Percentiles rank a stretch among this genome's conserved stretches.
Conservation (phyloP, 192 early-diverging fungal species). For the Mycoemilia scoparia region DNA sequence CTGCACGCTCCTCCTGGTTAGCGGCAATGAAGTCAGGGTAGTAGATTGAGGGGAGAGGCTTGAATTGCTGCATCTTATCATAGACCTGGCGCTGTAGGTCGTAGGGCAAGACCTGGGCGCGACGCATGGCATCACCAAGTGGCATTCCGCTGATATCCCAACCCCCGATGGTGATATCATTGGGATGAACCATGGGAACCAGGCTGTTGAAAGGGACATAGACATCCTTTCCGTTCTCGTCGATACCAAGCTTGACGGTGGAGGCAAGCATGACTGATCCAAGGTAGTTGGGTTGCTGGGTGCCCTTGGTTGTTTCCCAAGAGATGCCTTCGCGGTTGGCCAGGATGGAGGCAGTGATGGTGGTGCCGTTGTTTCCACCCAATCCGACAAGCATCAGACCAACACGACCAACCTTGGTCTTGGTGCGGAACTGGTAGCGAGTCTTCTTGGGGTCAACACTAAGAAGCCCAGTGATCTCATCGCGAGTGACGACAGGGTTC, state of each 20-base stretch:
- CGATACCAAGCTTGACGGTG: conserved; percentile 85
- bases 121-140: conserved; percentile 82
- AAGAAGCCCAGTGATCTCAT: conserved; percentile 40
- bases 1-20: conserved; percentile 92
- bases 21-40: conserved; percentile 99
- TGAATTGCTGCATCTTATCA: conserved; percentile 57
- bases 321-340: conserved; percentile 77
- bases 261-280: conserved; percentile 93
- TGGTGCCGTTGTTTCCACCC: conserved; percentile 99
- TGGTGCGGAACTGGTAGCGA: conserved; percentile 79
- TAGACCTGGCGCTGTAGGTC: conserved; percentile 88
- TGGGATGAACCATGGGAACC: conserved; percentile 92
- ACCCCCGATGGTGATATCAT: conserved; percentile 92
- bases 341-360: conserved; percentile 87
- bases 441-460: conserved; percentile 71
- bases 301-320: conserved; percentile 88
- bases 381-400: conserved; percentile 98
- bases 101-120: conserved; percentile 88
- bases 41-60: conserved; percentile 91
- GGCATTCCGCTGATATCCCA: conserved; percentile 88
- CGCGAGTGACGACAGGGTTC: conserved; percentile 62
- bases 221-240: conserved; percentile 67
- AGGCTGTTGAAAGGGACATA: conserved; percentile 84
- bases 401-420: conserved; percentile 42
- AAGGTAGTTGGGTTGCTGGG: conserved; percentile 88